A percentile compares a stretch with the other conserved stretches of the same genome.
Evolutionary conservation across 495 filamentous ascomycete species (phyloP).

Genomic region (Penicillium pancosmium): DNA sequence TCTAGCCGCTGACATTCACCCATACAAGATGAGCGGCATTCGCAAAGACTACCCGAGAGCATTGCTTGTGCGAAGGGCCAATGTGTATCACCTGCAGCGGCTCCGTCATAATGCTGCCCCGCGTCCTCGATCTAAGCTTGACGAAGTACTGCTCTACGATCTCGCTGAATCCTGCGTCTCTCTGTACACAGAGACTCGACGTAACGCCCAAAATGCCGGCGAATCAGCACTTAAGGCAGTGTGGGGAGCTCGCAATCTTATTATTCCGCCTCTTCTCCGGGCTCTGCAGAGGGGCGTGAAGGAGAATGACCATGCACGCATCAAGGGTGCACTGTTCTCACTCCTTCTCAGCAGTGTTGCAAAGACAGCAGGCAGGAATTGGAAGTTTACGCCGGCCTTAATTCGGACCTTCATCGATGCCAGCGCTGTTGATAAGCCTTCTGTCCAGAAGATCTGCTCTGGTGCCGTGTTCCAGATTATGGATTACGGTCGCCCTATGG

Average conservation of each 20-base stretch:
- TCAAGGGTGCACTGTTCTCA: slow-evolving; percentile 93
- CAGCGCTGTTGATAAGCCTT: slow-evolving; percentile 86
- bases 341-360: slow-evolving; percentile 84
- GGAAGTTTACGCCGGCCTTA: slow-evolving; percentile 85
- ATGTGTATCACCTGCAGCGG: slow-evolving; percentile 92
- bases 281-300: slow-evolving; percentile 81
- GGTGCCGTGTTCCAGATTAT: slow-evolving; percentile 81
- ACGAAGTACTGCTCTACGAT: slow-evolving; percentile 81
- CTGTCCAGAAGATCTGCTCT: slow-evolving; percentile 86
- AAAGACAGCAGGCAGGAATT: slow-evolving; percentile 86
- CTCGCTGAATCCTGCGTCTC: slow-evolving; percentile 90
- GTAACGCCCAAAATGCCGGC: slow-evolving; percentile 87
- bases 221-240: slow-evolving; percentile 94
- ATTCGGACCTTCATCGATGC: slow-evolving; percentile 89
- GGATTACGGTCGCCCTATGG: slow-evolving; percentile 85
- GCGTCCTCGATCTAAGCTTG: slow-evolving; percentile 79
- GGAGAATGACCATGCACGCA: slow-evolving; percentile 78
- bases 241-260: slow-evolving; percentile 79
- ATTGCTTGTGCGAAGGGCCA: slow-evolving; percentile 83
- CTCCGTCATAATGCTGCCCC: slow-evolving; percentile 90
- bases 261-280: slow-evolving; percentile 83
- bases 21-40: slow-evolving; percentile 91
- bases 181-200: slow-evolving; percentile 91
- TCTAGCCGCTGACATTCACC: slow-evolving; percentile 78
- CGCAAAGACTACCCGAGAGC: slow-evolving; percentile 92